Conservation (phyloP, 805 yeast species). For the Yamadazyma phyllophila region DNA sequence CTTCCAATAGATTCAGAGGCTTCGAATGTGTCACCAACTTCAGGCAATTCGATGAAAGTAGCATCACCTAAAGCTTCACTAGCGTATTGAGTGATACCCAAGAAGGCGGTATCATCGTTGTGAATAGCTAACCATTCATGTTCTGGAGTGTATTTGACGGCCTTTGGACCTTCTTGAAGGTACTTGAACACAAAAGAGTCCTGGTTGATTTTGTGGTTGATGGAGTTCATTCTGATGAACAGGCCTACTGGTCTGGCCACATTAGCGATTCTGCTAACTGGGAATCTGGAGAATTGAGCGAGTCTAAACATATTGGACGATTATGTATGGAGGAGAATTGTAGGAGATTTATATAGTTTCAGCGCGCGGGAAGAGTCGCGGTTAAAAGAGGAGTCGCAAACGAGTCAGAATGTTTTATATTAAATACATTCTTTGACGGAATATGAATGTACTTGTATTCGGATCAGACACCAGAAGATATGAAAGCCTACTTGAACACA, state of each 20-base stretch:
- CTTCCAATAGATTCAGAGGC: slow-evolving; percentile 87
- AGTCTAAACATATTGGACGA: slow-evolving; percentile 7
- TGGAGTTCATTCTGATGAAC: slow-evolving; percentile 25
- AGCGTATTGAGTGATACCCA: slow-evolving; percentile 93
- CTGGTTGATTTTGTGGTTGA: slow-evolving; percentile 34
- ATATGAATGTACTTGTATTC: too few species aligned
- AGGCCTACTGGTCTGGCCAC: slow-evolving; percentile 7
- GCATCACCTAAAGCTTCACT: slow-evolving; percentile 97
- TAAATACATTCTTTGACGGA: not conserved
- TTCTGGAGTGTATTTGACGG: slow-evolving; percentile 73
- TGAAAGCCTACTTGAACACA: too few species aligned
- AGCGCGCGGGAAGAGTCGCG: slow-evolving; percentile 2
- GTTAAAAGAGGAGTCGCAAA: not conserved
- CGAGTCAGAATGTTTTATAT: not conserved
- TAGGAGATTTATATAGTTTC: not conserved
- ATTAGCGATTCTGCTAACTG: not conserved
- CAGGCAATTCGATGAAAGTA: slow-evolving; percentile 89
- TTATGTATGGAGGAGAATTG: not conserved
- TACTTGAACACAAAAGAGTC: slow-evolving; percentile 40
- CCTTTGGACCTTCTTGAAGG: slow-evolving; percentile 40
- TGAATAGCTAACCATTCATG: slow-evolving; percentile 95
- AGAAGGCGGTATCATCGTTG: slow-evolving; percentile 74
- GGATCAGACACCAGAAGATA: too few species aligned
- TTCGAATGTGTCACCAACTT: slow-evolving; percentile 56
- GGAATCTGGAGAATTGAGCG: slow-evolving; percentile 2